Conservation (phyloP, 2,329 filamentous ascomycete species). For the Ascochyta fabae region DNA sequence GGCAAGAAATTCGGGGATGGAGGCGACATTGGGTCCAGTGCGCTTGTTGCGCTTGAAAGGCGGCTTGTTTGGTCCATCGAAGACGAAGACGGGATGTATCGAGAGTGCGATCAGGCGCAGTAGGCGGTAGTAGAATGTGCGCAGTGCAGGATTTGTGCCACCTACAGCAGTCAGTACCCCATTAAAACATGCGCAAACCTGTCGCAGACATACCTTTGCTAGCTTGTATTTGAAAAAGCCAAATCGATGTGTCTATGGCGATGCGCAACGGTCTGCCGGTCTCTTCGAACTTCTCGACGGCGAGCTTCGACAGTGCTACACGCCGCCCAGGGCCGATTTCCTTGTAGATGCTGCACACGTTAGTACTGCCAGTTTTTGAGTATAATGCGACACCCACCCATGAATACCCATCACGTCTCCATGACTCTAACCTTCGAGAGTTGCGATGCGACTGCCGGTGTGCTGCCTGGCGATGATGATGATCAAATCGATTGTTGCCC, state of each 20-base stretch:
- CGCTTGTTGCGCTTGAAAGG: conserved; percentile 86
- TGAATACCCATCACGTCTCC: conserved; percentile 49
- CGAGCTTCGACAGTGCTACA: conserved; percentile 81
- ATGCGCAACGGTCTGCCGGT: conserved; percentile 78
- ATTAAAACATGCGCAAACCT: background rate
- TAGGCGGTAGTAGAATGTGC: conserved; percentile 92
- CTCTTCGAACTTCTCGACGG: conserved; percentile 75
- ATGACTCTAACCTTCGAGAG: background rate
- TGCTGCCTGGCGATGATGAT: conserved; percentile 19
- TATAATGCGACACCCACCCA: conserved; percentile 35
- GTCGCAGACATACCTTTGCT: conserved; percentile 65
- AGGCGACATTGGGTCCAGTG: conserved; percentile 67
- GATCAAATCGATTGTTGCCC: conserved; percentile 44
- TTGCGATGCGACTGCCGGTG: background rate
- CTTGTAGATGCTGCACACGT: conserved; percentile 75
- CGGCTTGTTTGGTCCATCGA: conserved; percentile 86
- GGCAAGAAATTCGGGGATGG: conserved; percentile 74
- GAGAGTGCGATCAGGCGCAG: conserved; percentile 76
- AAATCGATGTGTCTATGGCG: conserved; percentile 94
- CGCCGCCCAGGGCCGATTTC: conserved; percentile 84
- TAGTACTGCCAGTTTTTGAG: conserved; percentile 7
- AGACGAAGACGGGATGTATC: conserved; percentile 89
- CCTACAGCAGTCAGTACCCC: conserved; percentile 54
- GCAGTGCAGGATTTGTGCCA: conserved; percentile 85
- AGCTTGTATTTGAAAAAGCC: conserved; percentile 92